Evolutionary conservation across 2,329 filamentous ascomycete genomes (phyloP).

Genomic region (Tolypocladium cylindrosporum): DNA sequence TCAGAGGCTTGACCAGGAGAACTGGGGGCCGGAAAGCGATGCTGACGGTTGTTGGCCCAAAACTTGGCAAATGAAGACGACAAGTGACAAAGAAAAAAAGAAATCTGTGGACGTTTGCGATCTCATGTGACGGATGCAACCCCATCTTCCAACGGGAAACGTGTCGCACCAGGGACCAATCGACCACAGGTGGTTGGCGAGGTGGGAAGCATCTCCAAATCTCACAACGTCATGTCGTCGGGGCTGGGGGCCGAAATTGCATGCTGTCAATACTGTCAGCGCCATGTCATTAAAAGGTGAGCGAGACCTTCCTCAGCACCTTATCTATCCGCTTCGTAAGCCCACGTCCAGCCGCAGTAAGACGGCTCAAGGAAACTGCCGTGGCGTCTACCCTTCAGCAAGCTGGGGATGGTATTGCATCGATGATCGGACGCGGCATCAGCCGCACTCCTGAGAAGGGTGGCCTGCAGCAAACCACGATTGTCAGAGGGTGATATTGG

Average conservation of each 20-base stretch:
- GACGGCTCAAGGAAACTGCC: background rate
- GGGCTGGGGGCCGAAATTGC: background rate
- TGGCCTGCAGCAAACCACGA: conserved; percentile 1
- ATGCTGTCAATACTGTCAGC: too few species aligned
- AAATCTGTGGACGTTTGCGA: background rate
- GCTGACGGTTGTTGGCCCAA: background rate
- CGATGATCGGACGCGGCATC: background rate
- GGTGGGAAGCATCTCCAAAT: background rate
- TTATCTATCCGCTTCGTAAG: background rate
- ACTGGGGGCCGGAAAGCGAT: background rate
- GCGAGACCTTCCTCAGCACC: background rate
- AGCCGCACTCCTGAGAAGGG: background rate
- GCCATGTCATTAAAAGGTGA: background rate
- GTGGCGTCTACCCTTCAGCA: background rate
- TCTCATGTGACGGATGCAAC: background rate
- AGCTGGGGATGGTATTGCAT: background rate
- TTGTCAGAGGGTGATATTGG: background rate
- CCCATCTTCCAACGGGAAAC: background rate
- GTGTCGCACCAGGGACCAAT: background rate
- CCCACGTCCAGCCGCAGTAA: background rate
- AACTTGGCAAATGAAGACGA: background rate
- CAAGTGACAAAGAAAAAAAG: background rate
- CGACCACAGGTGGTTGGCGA: background rate
- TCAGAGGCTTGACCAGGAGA: background rate
- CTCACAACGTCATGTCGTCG: background rate